Conservation (phyloP, 345 rosid species). For the Salix viminalis region DNA sequence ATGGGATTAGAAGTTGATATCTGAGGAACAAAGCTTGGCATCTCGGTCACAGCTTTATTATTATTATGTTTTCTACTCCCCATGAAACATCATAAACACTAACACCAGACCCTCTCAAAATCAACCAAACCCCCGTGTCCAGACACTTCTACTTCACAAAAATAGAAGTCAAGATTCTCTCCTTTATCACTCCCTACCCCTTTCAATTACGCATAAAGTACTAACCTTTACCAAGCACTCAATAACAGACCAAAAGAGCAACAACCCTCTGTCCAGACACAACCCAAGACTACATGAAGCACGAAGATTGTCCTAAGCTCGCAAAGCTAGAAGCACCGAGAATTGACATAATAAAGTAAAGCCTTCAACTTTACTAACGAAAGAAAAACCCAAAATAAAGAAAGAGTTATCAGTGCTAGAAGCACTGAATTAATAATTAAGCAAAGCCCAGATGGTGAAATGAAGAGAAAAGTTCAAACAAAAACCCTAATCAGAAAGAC, state of each 20-base stretch:
- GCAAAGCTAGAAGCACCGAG: not conserved
- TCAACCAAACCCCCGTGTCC: not conserved
- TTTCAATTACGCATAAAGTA: not conserved
- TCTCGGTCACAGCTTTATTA: conserved; percentile 35
- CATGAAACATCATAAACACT: conserved; percentile 37
- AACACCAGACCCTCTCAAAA: conserved; percentile 5
- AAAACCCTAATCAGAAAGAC: conserved; percentile 13
- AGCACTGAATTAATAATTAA: not conserved
- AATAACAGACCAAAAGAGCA: not conserved
- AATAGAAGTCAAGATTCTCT: not conserved
- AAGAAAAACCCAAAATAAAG: not conserved
- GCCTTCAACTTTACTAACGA: not conserved
- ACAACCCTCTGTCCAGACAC: not conserved
- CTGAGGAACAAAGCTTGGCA: conserved; percentile 52
- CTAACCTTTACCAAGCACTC: not conserved
- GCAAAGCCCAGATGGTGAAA: not conserved
- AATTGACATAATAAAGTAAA: not conserved
- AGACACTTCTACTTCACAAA: not conserved
- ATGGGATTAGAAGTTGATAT: conserved; percentile 38
- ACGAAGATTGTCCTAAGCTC: not conserved
- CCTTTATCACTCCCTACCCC: not conserved
- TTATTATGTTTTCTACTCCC: conserved; percentile 41
- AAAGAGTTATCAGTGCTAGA: not conserved
- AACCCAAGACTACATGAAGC: not conserved
- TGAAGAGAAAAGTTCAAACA: conserved; percentile 1